Percentiles rank a stretch among this genome's conserved stretches.
Evolutionary conservation across 169 alveolate species (phyloP).

Genomic region (Babesia divergens): DNA sequence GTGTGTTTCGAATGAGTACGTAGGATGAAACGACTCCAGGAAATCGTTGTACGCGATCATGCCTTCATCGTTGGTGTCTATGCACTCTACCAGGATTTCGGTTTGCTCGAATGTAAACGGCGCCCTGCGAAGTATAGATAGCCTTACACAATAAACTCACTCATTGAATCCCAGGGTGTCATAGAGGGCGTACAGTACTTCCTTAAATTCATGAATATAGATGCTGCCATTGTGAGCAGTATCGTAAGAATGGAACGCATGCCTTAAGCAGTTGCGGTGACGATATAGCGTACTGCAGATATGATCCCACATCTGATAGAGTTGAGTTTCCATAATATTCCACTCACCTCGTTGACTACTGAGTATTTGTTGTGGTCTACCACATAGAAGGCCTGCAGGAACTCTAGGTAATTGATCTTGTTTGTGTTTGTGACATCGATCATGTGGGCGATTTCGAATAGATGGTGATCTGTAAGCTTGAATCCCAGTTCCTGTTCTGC

Average conservation of each 20-base stretch:
- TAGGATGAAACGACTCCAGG: conserved; percentile 62
- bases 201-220: conserved; percentile 64
- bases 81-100: conserved; percentile 62
- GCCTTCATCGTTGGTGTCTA: conserved; percentile 65
- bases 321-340: neutral
- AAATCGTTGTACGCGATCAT: conserved; percentile 63
- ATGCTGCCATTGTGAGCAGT: conserved; percentile 45
- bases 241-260: conserved; percentile 60
- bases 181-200: conserved; percentile 53
- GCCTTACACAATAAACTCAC: neutral
- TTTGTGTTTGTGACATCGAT: conserved; percentile 77
- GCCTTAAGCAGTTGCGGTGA: conserved; percentile 56
- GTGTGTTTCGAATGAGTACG: conserved; percentile 2
- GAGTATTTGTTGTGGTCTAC: conserved; percentile 80
- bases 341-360: conserved; percentile 80
- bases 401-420: conserved; percentile 81
- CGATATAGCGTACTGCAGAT: conserved; percentile 58
- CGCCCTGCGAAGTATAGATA: conserved; percentile 41
- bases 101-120: conserved; percentile 65
- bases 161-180: conserved; percentile 46
- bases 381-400: conserved; percentile 83
- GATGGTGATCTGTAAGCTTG: conserved; percentile 72
- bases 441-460: conserved; percentile 77
- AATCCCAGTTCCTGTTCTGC: conserved; percentile 78
- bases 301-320: conserved; percentile 60